Evolutionary conservation across 2,329 filamentous ascomycete genomes (phyloP).

Genomic region (Rhinocladiella similis): DNA sequence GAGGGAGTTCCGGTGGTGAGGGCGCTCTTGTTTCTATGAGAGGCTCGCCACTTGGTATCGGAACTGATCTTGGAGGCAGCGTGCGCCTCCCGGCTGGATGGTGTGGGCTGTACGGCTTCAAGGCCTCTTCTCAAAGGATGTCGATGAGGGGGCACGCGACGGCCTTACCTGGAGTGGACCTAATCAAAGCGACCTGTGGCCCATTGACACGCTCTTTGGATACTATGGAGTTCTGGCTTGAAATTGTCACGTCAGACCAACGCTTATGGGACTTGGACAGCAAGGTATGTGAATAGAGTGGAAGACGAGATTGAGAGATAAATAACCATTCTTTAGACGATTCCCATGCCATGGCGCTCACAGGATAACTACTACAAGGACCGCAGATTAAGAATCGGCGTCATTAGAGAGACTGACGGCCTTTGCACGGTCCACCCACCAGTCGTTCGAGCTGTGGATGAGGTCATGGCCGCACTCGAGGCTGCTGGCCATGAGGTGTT

Average conservation of each 20-base stretch:
- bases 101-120: constrained; percentile 41
- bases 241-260: constrained; percentile 35
- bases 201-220: constrained; percentile 40
- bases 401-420: constrained; percentile 39
- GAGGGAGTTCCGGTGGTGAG: constrained; percentile 40
- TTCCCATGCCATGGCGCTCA: constrained; percentile 40
- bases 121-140: constrained; percentile 41
- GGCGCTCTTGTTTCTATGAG: constrained; percentile 37
- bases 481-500: constrained; percentile 41
- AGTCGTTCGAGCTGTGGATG: constrained; percentile 36
- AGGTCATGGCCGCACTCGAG: constrained; percentile 35
- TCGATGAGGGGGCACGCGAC: constrained; percentile 39
- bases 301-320: neutral
- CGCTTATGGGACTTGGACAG: too few relatives aligned
- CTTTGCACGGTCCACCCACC: constrained; percentile 40
- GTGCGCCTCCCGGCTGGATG: constrained; percentile 41
- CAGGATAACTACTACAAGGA: constrained; percentile 35
- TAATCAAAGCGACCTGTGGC: constrained; percentile 40
- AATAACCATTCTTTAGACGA: constrained; percentile 25
- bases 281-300: neutral
- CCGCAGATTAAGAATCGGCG: constrained; percentile 39
- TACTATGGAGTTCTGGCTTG: constrained; percentile 37
- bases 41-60: constrained; percentile 36
- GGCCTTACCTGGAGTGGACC: constrained; percentile 40
- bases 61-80: constrained; percentile 44